Conservation (phyloP, 148 eudicot species). For the Amaranthus hypochondriacus region DNA sequence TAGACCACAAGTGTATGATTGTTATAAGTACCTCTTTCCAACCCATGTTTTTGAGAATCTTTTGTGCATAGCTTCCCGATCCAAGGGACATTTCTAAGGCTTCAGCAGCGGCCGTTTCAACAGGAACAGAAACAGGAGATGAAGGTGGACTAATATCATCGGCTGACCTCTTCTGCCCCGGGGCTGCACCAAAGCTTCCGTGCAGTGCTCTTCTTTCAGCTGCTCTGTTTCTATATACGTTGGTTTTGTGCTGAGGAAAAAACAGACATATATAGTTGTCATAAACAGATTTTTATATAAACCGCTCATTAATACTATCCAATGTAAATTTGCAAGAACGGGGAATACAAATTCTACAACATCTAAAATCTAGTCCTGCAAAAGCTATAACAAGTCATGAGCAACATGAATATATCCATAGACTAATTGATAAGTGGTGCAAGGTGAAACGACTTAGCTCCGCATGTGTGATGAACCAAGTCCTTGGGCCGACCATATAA, state of each 20-base stretch:
- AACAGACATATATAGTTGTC: background rate
- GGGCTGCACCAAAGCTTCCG: conserved; percentile 78
- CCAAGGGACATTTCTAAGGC: conserved; percentile 84
- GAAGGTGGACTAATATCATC: conserved; percentile 30
- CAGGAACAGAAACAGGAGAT: conserved; percentile 30
- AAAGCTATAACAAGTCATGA: too few species aligned
- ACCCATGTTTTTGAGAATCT: conserved; percentile 84
- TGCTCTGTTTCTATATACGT: conserved; percentile 81
- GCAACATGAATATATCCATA: too few species aligned
- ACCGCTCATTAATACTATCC: background rate
- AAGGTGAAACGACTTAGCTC: too few species aligned
- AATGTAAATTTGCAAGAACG: background rate
- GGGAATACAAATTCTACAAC: background rate
- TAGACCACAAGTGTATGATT: background rate
- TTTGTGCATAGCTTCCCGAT: conserved; percentile 80
- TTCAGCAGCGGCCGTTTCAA: conserved; percentile 74
- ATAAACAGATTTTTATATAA: too few species aligned
- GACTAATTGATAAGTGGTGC: too few species aligned
- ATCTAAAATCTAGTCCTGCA: too few species aligned
- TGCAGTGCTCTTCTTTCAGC: conserved; percentile 95
- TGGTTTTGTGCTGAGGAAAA: conserved; percentile 30
- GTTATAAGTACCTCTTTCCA: conserved; percentile 79
- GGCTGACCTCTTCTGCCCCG: conserved; percentile 62
- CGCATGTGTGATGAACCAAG: too few species aligned
- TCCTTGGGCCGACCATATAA: too few species aligned